Percentiles rank a stretch among this genome's conserved stretches.
These are phyloP conservation scores for Atkinsonella hypoxylon DNA, from an alignment of 2,329 filamentous ascomycete genomes.

Conservation along the genomic window DNA sequence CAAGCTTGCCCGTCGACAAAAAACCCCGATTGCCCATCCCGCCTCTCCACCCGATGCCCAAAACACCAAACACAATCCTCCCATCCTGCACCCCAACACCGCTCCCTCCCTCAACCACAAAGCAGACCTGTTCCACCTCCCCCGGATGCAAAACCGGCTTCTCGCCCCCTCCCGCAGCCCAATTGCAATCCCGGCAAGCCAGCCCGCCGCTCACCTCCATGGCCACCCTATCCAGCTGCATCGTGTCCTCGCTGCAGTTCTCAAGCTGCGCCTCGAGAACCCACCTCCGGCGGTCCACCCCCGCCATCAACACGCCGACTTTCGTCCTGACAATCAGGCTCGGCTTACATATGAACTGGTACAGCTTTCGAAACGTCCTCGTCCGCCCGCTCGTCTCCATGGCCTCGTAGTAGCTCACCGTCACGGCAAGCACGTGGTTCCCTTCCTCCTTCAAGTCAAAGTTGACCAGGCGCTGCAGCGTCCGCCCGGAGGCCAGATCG, in stretches of 20 bases:
- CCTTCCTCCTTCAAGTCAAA: constrained; percentile 92
- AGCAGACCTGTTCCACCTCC: constrained; percentile 55
- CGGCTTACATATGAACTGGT: constrained; percentile 90
- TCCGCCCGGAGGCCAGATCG: constrained; percentile 50
- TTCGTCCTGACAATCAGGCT: constrained; percentile 88
- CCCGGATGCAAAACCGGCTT: constrained; percentile 48
- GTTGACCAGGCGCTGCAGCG: constrained; percentile 67
- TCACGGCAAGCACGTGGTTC: constrained; percentile 85
- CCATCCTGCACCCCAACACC: constrained; percentile 38
- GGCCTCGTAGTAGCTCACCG: constrained; percentile 87
- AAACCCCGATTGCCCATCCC: constrained; percentile 83
- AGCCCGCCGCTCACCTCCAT: constrained; percentile 42
- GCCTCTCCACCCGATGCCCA: constrained; percentile 80
- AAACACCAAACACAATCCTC: constrained; percentile 60
- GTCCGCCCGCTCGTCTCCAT: constrained; percentile 57
- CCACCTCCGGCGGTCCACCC: constrained; percentile 45
- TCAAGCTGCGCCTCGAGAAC: constrained; percentile 89
- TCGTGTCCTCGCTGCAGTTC: constrained; percentile 76
- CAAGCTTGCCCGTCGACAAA: constrained; percentile 75
- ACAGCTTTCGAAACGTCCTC: constrained; percentile 85
- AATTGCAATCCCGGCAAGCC: constrained; percentile 43
- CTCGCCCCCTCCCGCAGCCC: constrained; percentile 30
- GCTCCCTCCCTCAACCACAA: constrained; percentile 39
- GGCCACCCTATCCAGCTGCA: constrained; percentile 60
- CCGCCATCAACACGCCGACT: constrained; percentile 47